phyloP scores from a whole-genome alignment of 2,329 filamentous ascomycete genomes.

The Phoma sp. region DNA sequence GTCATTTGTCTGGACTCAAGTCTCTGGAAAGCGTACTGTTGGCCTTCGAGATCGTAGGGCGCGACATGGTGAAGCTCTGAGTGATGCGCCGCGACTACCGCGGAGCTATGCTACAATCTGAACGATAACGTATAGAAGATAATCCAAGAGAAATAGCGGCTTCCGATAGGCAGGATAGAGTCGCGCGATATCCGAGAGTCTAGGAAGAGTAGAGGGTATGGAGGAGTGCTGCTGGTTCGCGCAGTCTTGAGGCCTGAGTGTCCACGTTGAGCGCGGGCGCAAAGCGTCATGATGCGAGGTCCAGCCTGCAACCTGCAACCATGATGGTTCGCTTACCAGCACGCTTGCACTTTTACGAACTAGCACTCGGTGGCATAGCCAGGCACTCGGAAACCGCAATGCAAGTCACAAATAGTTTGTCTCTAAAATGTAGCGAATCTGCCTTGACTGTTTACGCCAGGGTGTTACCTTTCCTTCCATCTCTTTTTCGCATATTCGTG shows the following conservation, averaged over 20 bases:
- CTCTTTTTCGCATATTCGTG: background rate
- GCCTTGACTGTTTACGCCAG: background rate
- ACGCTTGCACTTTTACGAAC: slow-evolving; percentile 5
- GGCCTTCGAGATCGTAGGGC: slow-evolving; percentile 39
- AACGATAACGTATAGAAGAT: slow-evolving; percentile 9
- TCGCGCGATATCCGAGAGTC: background rate
- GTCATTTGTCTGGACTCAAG: background rate
- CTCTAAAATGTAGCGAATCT: slow-evolving; percentile 4
- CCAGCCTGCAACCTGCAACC: slow-evolving; percentile 3
- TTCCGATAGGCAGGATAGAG: background rate
- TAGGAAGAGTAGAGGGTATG: background rate
- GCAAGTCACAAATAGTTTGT: background rate
- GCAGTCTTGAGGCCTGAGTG: slow-evolving; percentile 3
- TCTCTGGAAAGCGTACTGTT: slow-evolving; percentile 22
- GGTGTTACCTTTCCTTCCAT: background rate
- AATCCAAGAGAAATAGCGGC: background rate
- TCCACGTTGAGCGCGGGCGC: slow-evolving; percentile 22
- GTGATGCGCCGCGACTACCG: slow-evolving; percentile 17
- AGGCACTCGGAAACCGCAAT: background rate
- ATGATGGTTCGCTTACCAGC: slow-evolving; percentile 9
- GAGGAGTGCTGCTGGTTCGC: background rate
- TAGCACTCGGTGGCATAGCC: background rate
- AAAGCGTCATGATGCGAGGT: slow-evolving; percentile 18
- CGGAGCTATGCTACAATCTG: slow-evolving; percentile 1
- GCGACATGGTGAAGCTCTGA: slow-evolving; percentile 33